These are phyloP conservation scores for Colletotrichum siamense DNA, from an alignment of 2,329 filamentous ascomycete genomes.

Conservation along the genomic window DNA sequence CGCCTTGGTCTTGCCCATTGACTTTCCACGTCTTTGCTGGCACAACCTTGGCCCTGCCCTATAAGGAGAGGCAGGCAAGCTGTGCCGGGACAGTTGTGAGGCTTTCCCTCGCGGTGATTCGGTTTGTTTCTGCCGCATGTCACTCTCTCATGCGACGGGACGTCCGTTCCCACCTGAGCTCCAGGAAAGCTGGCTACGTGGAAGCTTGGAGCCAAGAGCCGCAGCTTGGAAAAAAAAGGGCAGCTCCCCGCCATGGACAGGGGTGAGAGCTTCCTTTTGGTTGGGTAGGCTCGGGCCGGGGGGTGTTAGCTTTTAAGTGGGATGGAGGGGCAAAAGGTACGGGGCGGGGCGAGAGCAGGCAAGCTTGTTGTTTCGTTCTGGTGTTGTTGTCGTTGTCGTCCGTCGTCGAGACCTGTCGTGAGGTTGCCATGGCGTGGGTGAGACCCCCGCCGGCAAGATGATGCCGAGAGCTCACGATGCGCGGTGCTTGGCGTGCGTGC, in stretches of 20 bases:
- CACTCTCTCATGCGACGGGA: neutral
- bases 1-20: neutral
- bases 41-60: neutral
- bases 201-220: neutral
- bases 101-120: neutral
- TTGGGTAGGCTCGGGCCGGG: neutral
- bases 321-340: slow-evolving; percentile 13
- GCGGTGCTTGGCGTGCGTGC: slow-evolving; percentile 11
- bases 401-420: neutral
- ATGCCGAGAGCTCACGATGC: slow-evolving; percentile 15
- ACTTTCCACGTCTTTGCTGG: neutral
- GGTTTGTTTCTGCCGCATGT: slow-evolving; percentile 3
- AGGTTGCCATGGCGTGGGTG: neutral
- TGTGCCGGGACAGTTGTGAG: neutral
- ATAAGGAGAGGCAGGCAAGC: neutral
- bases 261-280: neutral
- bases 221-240: neutral
- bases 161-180: neutral
- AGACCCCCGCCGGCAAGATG: slow-evolving; percentile 17
- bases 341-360: neutral
- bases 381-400: neutral
- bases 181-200: neutral
- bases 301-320: slow-evolving; percentile 8
- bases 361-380: neutral
- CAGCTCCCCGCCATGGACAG: neutral